These are phyloP conservation scores for Aspergillus cavernicola DNA, from an alignment of 495 filamentous ascomycete species.

Conservation along the genomic window DNA sequence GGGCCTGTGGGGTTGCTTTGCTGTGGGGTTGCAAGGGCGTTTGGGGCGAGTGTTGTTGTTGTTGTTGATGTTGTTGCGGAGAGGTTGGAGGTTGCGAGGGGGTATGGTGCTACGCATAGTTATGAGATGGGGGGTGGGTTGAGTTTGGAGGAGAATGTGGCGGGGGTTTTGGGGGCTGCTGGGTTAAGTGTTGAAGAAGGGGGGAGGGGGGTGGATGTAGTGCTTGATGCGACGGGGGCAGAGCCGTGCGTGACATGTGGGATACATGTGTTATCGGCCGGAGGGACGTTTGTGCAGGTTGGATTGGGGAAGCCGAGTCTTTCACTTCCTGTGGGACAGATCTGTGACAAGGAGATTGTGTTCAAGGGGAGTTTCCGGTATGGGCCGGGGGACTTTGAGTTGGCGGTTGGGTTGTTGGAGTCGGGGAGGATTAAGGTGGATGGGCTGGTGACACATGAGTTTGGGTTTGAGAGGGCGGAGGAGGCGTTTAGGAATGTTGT, in stretches of 20 bases:
- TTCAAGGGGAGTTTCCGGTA: conserved; percentile 82
- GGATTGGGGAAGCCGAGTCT: conserved; percentile 79
- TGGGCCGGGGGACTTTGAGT: conserved; percentile 72
- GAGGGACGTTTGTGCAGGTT: conserved; percentile 81
- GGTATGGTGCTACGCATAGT: neutral
- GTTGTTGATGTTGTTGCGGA: conserved; percentile 68
- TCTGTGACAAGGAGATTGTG: conserved; percentile 78
- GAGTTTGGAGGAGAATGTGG: conserved; percentile 24
- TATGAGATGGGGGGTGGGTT: conserved; percentile 33
- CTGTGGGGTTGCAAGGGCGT: conserved; percentile 72
- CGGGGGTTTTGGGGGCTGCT: conserved; percentile 4
- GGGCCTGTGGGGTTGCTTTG: conserved; percentile 83
- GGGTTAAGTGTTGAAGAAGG: conserved; percentile 12
- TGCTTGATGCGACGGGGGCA: conserved; percentile 81
- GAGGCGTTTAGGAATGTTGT: conserved; percentile 3
- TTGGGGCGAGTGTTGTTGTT: conserved; percentile 75
- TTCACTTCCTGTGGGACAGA: conserved; percentile 74
- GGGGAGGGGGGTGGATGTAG: conserved; percentile 50
- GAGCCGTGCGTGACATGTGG: conserved; percentile 71
- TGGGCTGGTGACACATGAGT: conserved; percentile 23
- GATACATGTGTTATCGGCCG: conserved; percentile 64
- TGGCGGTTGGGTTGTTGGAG: conserved; percentile 67
- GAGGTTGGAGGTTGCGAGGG: conserved; percentile 24
- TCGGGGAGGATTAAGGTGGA: conserved; percentile 37
- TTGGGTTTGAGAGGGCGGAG: neutral